phyloP scores from a whole-genome alignment of 2,329 filamentous ascomycete genomes.

The Fusarium cyanostomum region DNA sequence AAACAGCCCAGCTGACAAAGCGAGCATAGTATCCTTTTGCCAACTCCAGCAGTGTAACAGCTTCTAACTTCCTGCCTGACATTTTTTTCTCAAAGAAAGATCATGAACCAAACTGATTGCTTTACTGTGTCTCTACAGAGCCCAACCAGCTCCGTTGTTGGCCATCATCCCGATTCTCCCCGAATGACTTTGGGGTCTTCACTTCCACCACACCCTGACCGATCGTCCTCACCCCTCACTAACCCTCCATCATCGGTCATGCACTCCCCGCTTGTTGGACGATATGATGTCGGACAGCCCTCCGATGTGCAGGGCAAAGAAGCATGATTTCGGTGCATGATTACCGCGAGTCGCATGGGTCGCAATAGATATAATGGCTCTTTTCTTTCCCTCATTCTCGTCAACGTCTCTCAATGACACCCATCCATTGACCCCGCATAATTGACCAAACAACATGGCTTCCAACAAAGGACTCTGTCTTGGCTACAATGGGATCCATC shows the following conservation, averaged over 20 bases:
- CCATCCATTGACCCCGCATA: background rate
- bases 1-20: slow-evolving; percentile 6
- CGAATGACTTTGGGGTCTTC: slow-evolving; percentile 31
- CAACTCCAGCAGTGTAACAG: background rate
- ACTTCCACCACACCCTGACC: slow-evolving; percentile 1
- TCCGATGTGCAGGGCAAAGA: slow-evolving; percentile 4
- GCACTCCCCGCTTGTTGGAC: slow-evolving; percentile 21
- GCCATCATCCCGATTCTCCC: slow-evolving; percentile 16
- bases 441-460: slow-evolving; percentile 25
- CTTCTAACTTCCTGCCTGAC: background rate
- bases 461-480: slow-evolving; percentile 47
- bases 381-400: background rate
- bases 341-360: slow-evolving; percentile 12
- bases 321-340: slow-evolving; percentile 22
- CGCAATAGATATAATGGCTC: slow-evolving; percentile 11
- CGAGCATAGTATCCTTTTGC: background rate
- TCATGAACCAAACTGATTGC: background rate
- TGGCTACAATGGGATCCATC: slow-evolving; percentile 63
- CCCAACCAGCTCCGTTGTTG: slow-evolving; percentile 3
- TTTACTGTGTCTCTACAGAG: background rate
- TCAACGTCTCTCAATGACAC: background rate
- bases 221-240: slow-evolving; percentile 18
- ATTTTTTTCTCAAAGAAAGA: background rate
- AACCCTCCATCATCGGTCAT: slow-evolving; percentile 26
- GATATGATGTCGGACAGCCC: slow-evolving; percentile 1